Conservation (phyloP, 352 stramenopile genomes). For the Pythium inflatum region DNA sequence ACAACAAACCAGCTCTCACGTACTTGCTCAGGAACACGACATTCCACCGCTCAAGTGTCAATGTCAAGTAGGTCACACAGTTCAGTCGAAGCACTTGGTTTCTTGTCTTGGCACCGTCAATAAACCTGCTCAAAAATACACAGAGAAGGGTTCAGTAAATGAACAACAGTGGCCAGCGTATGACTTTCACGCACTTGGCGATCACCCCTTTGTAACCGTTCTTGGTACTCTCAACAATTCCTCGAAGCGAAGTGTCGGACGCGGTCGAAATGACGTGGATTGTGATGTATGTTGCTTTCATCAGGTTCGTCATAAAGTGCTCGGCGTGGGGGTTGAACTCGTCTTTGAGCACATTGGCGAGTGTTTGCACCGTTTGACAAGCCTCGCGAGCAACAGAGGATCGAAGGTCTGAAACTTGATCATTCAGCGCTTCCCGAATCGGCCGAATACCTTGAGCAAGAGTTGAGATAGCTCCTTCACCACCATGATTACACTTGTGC, state of each 20-base stretch:
- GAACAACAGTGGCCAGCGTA: not conserved
- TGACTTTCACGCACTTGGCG: slow-evolving; percentile 52
- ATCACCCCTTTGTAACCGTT: slow-evolving; percentile 76
- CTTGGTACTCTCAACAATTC: slow-evolving; percentile 76
- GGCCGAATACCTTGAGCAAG: slow-evolving; percentile 53
- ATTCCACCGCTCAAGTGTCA: slow-evolving; percentile 72
- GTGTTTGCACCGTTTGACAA: slow-evolving; percentile 66
- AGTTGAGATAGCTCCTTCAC: slow-evolving; percentile 24
- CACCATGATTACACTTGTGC: slow-evolving; percentile 46
- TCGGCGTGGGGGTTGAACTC: slow-evolving; percentile 84
- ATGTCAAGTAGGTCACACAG: slow-evolving; percentile 77
- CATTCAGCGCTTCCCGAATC: slow-evolving; percentile 66
- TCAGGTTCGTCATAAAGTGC: slow-evolving; percentile 62
- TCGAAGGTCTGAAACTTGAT: slow-evolving; percentile 79
- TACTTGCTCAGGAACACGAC: slow-evolving; percentile 72
- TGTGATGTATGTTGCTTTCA: slow-evolving; percentile 88
- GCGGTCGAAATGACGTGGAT: slow-evolving; percentile 85
- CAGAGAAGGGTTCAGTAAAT: not conserved
- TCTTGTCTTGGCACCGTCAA: slow-evolving; percentile 72
- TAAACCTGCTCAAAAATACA: slow-evolving; percentile 44
- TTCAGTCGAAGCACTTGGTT: slow-evolving; percentile 79
- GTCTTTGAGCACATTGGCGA: slow-evolving; percentile 64
- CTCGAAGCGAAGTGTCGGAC: slow-evolving; percentile 71
- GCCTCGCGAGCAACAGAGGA: slow-evolving; percentile 80
- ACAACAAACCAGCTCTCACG: slow-evolving; percentile 18